Evolutionary conservation across 129 eudicot genomes (phyloP), one percentile per base, ranked within the genome.

Genomic region (Gnaphalium uliginosum): DNA sequence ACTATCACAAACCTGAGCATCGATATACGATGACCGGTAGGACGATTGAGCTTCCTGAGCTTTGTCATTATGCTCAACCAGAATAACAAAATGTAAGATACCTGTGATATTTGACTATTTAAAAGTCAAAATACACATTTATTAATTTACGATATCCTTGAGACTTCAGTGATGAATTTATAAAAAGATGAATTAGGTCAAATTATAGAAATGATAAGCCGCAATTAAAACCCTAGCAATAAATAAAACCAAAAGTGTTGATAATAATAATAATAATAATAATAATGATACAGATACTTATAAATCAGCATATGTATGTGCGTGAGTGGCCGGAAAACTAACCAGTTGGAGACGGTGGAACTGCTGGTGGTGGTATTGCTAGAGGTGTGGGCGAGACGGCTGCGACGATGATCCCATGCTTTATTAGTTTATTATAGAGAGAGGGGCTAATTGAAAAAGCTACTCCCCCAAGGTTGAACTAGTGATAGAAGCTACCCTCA

Each of bases 21-120:
- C 62, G 96, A 81, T 82, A 93, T 85, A 3, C 98, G 88, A 81
- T 93, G 98, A 66, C 90, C 92, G 4, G 96, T 88, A 0, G 96
- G 92, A 13, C 98, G 90, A 85, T 85, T 85, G 19, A 93, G 96
- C 88, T 93, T 90, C 87, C 96, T 88, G 53, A 93, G 76, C 79
- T 93, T 90, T 21, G 96, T 93, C 98, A 90, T 93, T 48, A 65
- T 25, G 60, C 26, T 70, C 22, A 27, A 70, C 39, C 60, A 41
- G 4, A 67, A 37, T 37, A 37, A 24, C 53, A 46, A 62, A 8
- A 50, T 50, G 64, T 64, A 48, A 72, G 27, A 75, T 53, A 78
- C 82, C 82, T 78, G 71, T 9, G 61, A 46, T 22, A 27, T 27
- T 4, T 15, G 46, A 54, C 29, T 11, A 46, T 46, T 46, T 11